A percentile compares a stretch with the other conserved stretches of the same genome.
These are phyloP conservation scores for Volutella citrinella DNA, from an alignment of 2,329 filamentous ascomycete genomes.

Conservation along the genomic window DNA sequence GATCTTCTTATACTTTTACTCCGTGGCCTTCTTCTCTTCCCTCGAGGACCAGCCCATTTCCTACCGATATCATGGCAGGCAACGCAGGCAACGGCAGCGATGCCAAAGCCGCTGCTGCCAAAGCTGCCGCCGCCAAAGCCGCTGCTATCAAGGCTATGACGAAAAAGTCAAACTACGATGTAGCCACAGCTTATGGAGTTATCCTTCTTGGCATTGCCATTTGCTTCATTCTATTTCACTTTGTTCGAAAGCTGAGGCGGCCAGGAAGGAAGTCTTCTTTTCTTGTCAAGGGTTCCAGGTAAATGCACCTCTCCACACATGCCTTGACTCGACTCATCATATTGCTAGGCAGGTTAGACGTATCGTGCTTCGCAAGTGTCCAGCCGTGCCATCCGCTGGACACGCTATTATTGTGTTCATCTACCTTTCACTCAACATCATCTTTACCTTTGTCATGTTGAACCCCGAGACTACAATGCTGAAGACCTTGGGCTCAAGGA, in stretches of 20 bases:
- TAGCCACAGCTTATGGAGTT: no score
- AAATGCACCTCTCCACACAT: not conserved
- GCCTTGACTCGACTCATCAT: no score
- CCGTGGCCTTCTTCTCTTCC: no score
- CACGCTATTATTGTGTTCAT: slow-evolving; percentile 27
- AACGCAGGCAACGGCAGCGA: slow-evolving; percentile 11
- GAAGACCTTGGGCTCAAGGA: slow-evolving; percentile 32
- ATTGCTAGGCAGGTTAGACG: slow-evolving; percentile 26
- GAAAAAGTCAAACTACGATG: no score
- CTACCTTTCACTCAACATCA: slow-evolving; percentile 34
- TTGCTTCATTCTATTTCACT: no score
- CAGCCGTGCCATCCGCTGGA: slow-evolving; percentile 29
- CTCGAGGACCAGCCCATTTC: no score
- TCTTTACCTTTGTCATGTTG: slow-evolving; percentile 31
- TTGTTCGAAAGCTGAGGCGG: no score
- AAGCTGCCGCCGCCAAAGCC: no score
- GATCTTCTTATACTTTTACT: no score
- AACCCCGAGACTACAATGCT: slow-evolving; percentile 28
- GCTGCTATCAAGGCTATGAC: no score
- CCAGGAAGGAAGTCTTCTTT: not conserved
- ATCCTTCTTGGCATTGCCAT: no score
- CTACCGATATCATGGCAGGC: slow-evolving; percentile 15
- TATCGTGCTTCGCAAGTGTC: slow-evolving; percentile 23
- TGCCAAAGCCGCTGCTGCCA: no score
- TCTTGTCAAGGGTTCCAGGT: slow-evolving; percentile 16